Evolutionary conservation across 2,329 filamentous ascomycete genomes (phyloP), one percentile per base, ranked within the genome.

Genomic region (Paramyrothecium roridum): DNA sequence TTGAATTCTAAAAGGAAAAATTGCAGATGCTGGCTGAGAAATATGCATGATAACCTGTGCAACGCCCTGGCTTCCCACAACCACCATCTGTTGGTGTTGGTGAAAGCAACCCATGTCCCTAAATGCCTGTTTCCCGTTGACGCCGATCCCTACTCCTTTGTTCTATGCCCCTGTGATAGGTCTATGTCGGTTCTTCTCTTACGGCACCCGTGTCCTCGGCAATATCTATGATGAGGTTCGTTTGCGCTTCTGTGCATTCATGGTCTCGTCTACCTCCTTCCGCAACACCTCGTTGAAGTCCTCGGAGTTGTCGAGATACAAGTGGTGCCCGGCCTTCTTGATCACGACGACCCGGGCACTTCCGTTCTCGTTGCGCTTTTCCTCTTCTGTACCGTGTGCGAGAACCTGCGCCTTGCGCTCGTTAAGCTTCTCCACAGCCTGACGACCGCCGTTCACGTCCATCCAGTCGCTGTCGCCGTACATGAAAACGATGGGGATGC

Each of bases 391-490:
- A 21, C 82, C 89, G 21, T 80, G 72, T 13, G 80, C 73, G 3
- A 96, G 74, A 0, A 82, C 78, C 51, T 83, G 82, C 23, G 75
- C 73, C 60, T 82, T 83, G 59, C 88, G 85, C 56, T 87, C 80
- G 57, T 90, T 87, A 13, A 98, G 81, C 70, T 89, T 92, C 72
- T 93, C 84, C 66, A 89, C 84, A 0, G 93, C 87, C 0, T 89
- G 91, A 49, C 87, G 84, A 0, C 95, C 95, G 26, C 93, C 95
- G 0, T 86, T 85, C 10, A 95, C 87, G 62, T 99, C 95, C 95
- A 99, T 99, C 95, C 95, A 99, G 77, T 99, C 95, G 67, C 95
- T 87, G 65, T 98, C 93, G 59, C 95, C 95, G 68, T 99, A 99
- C 89, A 98, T 93, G 69, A 99, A 84, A 10, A 98, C 83, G 33